Evolutionary conservation across 768 basidiomycete genomes (phyloP).

Genomic region (Psilocybe cubensis): DNA sequence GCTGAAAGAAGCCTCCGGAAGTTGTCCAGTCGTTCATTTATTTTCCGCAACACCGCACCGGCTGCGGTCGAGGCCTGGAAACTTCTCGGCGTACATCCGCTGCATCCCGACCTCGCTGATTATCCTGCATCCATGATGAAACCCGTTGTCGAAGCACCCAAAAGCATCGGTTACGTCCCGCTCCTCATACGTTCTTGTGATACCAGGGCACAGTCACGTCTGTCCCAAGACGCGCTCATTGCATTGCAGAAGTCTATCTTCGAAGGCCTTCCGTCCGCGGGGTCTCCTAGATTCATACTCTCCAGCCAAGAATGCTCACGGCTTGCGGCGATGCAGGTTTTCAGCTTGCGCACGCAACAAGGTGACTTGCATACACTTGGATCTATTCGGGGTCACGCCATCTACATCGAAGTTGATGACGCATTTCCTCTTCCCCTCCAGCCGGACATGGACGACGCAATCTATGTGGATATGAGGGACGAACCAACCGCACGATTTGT

Average conservation of each 20-base stretch:
- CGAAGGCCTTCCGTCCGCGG: neutral
- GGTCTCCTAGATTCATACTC: neutral
- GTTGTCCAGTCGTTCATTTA: constrained; percentile 1
- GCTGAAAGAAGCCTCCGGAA: constrained; percentile 6
- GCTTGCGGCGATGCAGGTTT: neutral
- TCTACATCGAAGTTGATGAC: constrained; percentile 6
- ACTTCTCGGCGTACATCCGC: constrained; percentile 8
- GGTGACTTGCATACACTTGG: neutral
- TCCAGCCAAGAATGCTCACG: neutral
- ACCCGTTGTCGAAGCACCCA: neutral
- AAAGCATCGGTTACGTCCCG: neutral
- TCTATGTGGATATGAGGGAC: constrained; percentile 16
- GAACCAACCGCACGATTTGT: neutral
- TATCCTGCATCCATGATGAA: neutral
- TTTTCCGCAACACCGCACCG: constrained; percentile 1
- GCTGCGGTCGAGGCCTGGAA: constrained; percentile 7
- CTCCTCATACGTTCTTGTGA: neutral
- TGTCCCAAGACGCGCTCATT: constrained; percentile 1
- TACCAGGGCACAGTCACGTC: neutral
- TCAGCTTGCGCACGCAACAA: neutral
- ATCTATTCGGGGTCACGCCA: neutral
- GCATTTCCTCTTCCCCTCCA: constrained; percentile 13
- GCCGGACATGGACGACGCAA: neutral
- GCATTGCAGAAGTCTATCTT: neutral
- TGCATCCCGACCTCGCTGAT: neutral